These are phyloP conservation scores for Peterozyma toletana DNA, from an alignment of 805 yeast species.

Conservation along the genomic window DNA sequence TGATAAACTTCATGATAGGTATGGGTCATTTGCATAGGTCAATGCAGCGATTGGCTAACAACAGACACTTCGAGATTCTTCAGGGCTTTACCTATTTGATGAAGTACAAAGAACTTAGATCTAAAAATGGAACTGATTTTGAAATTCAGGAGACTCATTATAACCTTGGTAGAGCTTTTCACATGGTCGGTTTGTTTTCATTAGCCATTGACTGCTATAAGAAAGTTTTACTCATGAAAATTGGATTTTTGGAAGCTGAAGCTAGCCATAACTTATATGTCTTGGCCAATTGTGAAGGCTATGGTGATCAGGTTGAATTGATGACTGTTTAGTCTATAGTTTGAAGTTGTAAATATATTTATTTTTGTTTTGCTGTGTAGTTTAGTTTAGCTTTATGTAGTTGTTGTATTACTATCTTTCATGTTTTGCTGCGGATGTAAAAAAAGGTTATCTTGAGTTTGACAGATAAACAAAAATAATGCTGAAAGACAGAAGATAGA, in stretches of 20 bases:
- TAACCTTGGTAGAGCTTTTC: conserved; percentile 81
- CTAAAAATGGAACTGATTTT: conserved; percentile 23
- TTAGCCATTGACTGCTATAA: conserved; percentile 72
- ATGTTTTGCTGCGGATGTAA: no score
- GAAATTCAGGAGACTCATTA: conserved; percentile 74
- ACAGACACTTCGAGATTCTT: conserved; percentile 79
- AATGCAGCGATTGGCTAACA: conserved; percentile 80
- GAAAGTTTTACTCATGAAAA: conserved; percentile 39
- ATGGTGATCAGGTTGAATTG: conserved; percentile 4
- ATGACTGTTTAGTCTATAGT: conserved; percentile 1
- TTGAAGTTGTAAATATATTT: no score
- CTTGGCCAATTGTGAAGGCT: conserved; percentile 1
- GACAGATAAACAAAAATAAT: background rate
- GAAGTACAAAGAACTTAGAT: conserved; percentile 59
- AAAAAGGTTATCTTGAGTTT: background rate
- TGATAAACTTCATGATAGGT: conserved; percentile 68
- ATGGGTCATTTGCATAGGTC: conserved; percentile 83
- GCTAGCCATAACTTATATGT: conserved; percentile 7
- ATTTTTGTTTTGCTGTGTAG: background rate
- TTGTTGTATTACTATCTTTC: no score
- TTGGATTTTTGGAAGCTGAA: conserved; percentile 6
- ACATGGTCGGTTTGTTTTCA: conserved; percentile 68
- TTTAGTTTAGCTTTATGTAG: no score
- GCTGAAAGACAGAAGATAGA: background rate
- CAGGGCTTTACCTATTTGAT: conserved; percentile 78